Evolutionary conservation across 2,329 filamentous ascomycete genomes (phyloP), one percentile per base, ranked within the genome.

Genomic region (Aspergillus felis): DNA sequence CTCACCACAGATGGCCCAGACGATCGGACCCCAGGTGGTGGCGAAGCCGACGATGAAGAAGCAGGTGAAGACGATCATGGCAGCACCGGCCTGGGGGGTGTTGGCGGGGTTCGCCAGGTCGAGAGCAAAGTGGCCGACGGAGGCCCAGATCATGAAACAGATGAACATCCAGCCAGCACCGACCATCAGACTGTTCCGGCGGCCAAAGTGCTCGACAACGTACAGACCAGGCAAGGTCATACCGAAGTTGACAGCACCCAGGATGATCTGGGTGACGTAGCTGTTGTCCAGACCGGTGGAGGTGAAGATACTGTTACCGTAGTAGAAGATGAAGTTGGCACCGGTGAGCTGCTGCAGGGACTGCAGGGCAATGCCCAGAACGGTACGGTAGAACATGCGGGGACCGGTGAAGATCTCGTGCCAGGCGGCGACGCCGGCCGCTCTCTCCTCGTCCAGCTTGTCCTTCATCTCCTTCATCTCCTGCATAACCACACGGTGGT

Each of bases 21-120:
- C 71, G 66, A 79, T 79, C 0, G 87, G 87, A 10, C 87, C 87
- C 86, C 86, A 90, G 0, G 86, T 88, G 42, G 77, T 75, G 12
- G 87, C 87, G 58, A 89, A 91, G 0, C 83, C 86, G 14, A 85
- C 81, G 54, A 91, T 90, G 66, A 89, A 90, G 72, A 90, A 81
- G 71, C 85, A 89, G 1, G 87, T 84, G 28, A 87, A 84, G 1
- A 88, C 84, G 53, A 91, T 88, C 82, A 90, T 87, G 57, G 87
- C 81, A 8, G 85, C 83, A 1, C 87, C 87, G 3, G 83, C 79
- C 0, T 75, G 71, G 10, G 74, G 65, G 59, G 75, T 81, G 4
- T 71, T 66, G 1, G 73, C 70, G 0, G 80, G 80, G 17, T 79
- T 50, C 0, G 64, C 50, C 0, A 53, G 66, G 49, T 76, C 61